phyloP scores from a whole-genome alignment of 2,329 filamentous ascomycete species.

The Lasiodiplodia sp. region DNA sequence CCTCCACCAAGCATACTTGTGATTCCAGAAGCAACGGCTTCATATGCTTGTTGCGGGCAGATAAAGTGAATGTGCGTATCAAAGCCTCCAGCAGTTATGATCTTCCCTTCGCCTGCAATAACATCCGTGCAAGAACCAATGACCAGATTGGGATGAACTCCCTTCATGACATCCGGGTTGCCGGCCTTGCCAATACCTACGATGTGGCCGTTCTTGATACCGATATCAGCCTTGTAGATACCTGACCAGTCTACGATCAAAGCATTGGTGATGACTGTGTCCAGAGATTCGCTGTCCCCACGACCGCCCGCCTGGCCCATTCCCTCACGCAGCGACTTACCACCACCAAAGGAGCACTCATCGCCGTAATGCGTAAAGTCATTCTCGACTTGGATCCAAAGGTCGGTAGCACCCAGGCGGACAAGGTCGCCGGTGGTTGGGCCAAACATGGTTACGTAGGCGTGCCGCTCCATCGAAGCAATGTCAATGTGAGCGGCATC shows the following conservation, averaged over 20 bases:
- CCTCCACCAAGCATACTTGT: constrained; percentile 92
- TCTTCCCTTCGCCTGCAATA: constrained; percentile 87
- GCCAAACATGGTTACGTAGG: constrained; percentile 89
- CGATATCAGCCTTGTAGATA: constrained; percentile 97
- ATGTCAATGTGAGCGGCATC: constrained; percentile 65
- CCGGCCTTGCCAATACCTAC: constrained; percentile 92
- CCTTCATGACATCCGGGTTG: constrained; percentile 97
- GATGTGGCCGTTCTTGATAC: constrained; percentile 86
- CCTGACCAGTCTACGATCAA: constrained; percentile 89
- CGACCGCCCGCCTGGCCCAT: constrained; percentile 92
- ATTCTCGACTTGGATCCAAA: constrained; percentile 90
- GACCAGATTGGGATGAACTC: constrained; percentile 78
- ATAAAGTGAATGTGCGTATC: constrained; percentile 95
- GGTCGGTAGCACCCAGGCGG: constrained; percentile 79
- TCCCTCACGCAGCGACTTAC: constrained; percentile 90
- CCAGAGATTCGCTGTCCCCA: constrained; percentile 73
- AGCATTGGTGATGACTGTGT: constrained; percentile 88
- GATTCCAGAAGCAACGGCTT: constrained; percentile 83
- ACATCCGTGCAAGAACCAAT: constrained; percentile 91
- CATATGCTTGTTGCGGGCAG: constrained; percentile 88
- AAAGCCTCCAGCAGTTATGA: constrained; percentile 87
- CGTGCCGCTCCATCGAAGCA: constrained; percentile 76
- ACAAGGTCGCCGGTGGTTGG: constrained; percentile 90
- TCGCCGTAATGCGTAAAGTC: constrained; percentile 88
- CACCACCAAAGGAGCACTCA: constrained; percentile 93